phyloP scores from a whole-genome alignment of 2,329 filamentous ascomycete genomes.

The Phaeosphaeriaceae sp. region DNA sequence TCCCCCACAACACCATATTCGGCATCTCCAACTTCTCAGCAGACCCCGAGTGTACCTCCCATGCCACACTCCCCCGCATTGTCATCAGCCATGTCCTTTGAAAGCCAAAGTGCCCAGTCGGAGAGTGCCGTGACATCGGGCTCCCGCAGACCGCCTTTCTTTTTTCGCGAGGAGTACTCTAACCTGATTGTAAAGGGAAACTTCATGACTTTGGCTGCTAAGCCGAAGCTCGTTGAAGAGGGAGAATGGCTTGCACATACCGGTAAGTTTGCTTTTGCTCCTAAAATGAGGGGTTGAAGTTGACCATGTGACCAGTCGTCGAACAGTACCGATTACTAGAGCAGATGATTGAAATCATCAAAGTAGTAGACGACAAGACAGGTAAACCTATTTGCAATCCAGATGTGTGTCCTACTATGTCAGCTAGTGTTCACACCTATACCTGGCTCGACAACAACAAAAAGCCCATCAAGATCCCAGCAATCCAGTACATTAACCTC shows the following conservation, averaged over 20 bases:
- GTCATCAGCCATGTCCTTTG: slow-evolving; percentile 66
- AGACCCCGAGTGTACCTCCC: slow-evolving; percentile 41
- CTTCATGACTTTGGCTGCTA: slow-evolving; percentile 92
- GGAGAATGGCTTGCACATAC: slow-evolving; percentile 97
- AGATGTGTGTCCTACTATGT: slow-evolving; percentile 87
- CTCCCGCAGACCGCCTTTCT: slow-evolving; percentile 73
- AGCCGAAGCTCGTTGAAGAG: slow-evolving; percentile 90
- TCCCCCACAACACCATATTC: slow-evolving; percentile 46
- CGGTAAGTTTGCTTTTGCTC: slow-evolving; percentile 58
- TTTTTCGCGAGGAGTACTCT: slow-evolving; percentile 76
- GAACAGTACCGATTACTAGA: slow-evolving; percentile 90
- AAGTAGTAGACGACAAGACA: slow-evolving; percentile 79
- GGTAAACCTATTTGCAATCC: slow-evolving; percentile 83
- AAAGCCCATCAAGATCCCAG: slow-evolving; percentile 89
- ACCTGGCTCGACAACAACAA: slow-evolving; percentile 92
- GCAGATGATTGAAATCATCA: slow-evolving; percentile 87
- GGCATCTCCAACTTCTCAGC: slow-evolving; percentile 43
- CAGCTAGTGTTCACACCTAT: slow-evolving; percentile 91
- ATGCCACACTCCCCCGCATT: slow-evolving; percentile 45
- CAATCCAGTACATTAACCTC: slow-evolving; percentile 90
- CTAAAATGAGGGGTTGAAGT: slow-evolving; percentile 6
- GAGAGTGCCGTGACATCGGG: slow-evolving; percentile 49
- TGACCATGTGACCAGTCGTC: slow-evolving; percentile 67
- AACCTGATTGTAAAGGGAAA: slow-evolving; percentile 95
- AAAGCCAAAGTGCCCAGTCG: slow-evolving; percentile 59